These are phyloP conservation scores for Mycena alexandri DNA, from an alignment of 768 basidiomycete species.

Conservation along the genomic window DNA sequence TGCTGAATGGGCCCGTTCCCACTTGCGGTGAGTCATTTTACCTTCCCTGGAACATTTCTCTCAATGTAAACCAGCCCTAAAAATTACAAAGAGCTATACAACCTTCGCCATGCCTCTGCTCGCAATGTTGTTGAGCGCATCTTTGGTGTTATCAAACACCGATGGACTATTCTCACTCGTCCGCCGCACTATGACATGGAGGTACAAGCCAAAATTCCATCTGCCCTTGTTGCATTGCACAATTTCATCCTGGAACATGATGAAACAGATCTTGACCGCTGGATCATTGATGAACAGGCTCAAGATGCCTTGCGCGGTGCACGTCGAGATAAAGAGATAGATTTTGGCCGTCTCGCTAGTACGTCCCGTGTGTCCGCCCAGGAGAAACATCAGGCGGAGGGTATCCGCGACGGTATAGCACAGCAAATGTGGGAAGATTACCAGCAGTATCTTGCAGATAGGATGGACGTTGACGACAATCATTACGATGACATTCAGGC, in stretches of 20 bases:
- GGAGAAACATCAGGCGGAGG: slow-evolving; percentile 29
- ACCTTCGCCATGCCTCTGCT: slow-evolving; percentile 54
- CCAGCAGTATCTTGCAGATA: slow-evolving; percentile 4
- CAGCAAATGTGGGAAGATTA: slow-evolving; percentile 12
- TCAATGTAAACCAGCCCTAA: slow-evolving; percentile 37
- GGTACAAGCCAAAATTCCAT: slow-evolving; percentile 42
- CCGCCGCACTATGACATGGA: slow-evolving; percentile 41
- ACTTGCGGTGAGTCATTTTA: too few relatives aligned
- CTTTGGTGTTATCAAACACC: slow-evolving; percentile 27
- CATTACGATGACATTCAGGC: too few relatives aligned
- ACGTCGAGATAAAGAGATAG: neutral
- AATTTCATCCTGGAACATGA: slow-evolving; percentile 48
- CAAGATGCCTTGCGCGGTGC: slow-evolving; percentile 29
- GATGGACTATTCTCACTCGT: slow-evolving; percentile 36
- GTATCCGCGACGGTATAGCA: slow-evolving; percentile 40
- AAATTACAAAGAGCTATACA: slow-evolving; percentile 56
- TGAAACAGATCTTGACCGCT: slow-evolving; percentile 39
- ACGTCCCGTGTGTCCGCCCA: neutral
- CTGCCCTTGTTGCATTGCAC: slow-evolving; percentile 42
- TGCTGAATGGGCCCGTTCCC: too few relatives aligned
- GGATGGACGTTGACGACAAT: slow-evolving; percentile 18
- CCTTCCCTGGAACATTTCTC: slow-evolving; percentile 24
- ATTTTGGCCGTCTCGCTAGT: slow-evolving; percentile 23
- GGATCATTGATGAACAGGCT: slow-evolving; percentile 38
- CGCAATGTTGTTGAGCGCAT: slow-evolving; percentile 34